These are phyloP conservation scores for Paramecium pentaurelia DNA, from an alignment of 73 alveolate species.

Conservation along the genomic window DNA sequence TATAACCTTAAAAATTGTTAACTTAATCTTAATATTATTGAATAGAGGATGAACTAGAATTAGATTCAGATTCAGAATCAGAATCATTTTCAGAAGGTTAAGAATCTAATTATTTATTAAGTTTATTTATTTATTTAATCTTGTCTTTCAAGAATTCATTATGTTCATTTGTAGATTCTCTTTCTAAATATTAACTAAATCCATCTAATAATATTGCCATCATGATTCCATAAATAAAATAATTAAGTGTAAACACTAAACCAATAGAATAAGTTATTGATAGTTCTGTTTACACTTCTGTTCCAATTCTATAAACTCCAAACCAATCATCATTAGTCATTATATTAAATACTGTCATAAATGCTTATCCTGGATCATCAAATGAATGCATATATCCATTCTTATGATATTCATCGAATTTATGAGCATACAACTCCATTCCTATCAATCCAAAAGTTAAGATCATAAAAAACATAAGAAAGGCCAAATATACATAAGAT, in stretches of 20 bases:
- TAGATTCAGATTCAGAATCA: not conserved
- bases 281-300: not conserved
- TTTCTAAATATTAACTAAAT: not conserved
- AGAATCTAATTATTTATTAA: not conserved
- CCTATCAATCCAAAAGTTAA: not conserved
- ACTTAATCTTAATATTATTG: not conserved
- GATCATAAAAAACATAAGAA: conserved; percentile 12
- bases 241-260: not conserved
- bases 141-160: not conserved
- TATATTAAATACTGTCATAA: conserved; percentile 27
- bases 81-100: not conserved
- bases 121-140: not conserved
- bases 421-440: not conserved
- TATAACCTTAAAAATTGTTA: not conserved
- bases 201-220: conserved; percentile 21
- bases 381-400: not conserved
- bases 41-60: not conserved
- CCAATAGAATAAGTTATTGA: not conserved
- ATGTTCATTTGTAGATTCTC: conserved; percentile 1
- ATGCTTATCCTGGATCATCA: conserved; percentile 31
- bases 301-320: conserved; percentile 5
- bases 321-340: conserved; percentile 42
- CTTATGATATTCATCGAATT: not conserved
- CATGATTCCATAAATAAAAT: conserved; percentile 6
- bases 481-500: not conserved